These are phyloP conservation scores for Phytophthora lateralis DNA, from an alignment of 352 stramenopile species.

Conservation along the genomic window DNA sequence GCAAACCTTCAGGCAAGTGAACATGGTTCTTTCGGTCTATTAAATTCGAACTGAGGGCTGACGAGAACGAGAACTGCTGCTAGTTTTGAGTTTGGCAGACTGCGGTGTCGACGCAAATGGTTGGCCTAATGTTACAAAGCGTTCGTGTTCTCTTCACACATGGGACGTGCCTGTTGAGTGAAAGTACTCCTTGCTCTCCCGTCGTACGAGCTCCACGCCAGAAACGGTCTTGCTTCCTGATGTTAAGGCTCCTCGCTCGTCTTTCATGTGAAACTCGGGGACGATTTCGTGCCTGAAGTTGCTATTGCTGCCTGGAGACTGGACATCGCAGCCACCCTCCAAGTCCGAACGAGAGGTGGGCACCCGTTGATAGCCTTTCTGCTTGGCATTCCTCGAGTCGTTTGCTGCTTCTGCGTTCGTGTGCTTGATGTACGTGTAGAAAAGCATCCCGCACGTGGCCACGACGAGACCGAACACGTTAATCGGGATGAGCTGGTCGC, in stretches of 20 bases:
- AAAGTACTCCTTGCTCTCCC: conserved; percentile 70
- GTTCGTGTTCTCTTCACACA: conserved; percentile 38
- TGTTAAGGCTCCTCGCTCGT: conserved; percentile 25
- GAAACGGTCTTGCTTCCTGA: conserved; percentile 30
- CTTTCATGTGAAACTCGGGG: conserved; percentile 44
- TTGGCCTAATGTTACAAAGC: conserved; percentile 41
- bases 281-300: conserved; percentile 18
- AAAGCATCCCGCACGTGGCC: conserved; percentile 72
- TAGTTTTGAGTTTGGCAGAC: conserved; percentile 26
- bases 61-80: conserved; percentile 29
- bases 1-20: not conserved
- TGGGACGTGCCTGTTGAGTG: conserved; percentile 27
- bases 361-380: conserved; percentile 45
- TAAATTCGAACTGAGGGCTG: conserved; percentile 29
- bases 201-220: conserved; percentile 48
- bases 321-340: conserved; percentile 21
- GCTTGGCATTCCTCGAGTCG: conserved; percentile 12
- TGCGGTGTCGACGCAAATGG: conserved; percentile 18
- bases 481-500: conserved; percentile 61
- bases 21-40: conserved; percentile 31
- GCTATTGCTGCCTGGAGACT: conserved; percentile 14
- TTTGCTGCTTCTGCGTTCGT: conserved; percentile 33
- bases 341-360: conserved; percentile 33
- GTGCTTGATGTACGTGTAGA: conserved; percentile 82
- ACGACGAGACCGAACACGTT: conserved; percentile 76